Conservation (phyloP, 177 flowering plant species). For the Vitis hybrid region DNA sequence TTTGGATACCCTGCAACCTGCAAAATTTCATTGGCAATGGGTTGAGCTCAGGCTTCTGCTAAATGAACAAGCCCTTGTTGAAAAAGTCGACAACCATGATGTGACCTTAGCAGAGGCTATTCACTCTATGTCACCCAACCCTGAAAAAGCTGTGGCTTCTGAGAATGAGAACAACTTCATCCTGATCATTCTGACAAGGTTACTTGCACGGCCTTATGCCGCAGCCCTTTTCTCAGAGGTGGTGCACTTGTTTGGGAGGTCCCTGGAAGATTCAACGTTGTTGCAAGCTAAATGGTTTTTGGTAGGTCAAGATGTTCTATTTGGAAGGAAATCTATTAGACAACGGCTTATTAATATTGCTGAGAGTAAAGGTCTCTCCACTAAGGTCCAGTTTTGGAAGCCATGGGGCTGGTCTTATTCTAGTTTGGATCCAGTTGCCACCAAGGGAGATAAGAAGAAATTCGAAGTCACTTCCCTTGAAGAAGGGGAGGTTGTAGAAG, state of each 20-base stretch:
- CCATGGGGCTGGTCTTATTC: conserved; percentile 94
- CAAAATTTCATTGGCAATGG: conserved; percentile 99
- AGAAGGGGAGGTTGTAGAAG: conserved; percentile 96
- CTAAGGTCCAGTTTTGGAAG: conserved; percentile 67
- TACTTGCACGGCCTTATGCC: conserved; percentile 95
- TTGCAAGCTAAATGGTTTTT: conserved; percentile 91
- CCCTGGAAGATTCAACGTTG: conserved; percentile 82
- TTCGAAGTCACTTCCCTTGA: conserved; percentile 58
- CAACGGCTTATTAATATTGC: conserved; percentile 79
- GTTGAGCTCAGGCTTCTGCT: conserved; percentile 90
- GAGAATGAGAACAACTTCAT: conserved; percentile 82
- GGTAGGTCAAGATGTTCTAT: conserved; percentile 79
- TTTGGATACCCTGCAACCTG: conserved; percentile 84
- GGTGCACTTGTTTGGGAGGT: conserved; percentile 84
- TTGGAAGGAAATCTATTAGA: conserved; percentile 84
- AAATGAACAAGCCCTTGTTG: conserved; percentile 85
- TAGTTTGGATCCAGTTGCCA: conserved; percentile 21
- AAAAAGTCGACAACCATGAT: conserved; percentile 58
- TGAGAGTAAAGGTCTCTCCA: conserved; percentile 58
- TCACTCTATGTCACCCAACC: conserved; percentile 58
- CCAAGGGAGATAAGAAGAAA: conserved; percentile 57
- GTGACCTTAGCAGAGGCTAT: conserved; percentile 70
- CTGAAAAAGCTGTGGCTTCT: conserved; percentile 58
- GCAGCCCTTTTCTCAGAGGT: conserved; percentile 88
- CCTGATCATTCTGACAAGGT: conserved; percentile 76